A percentile compares a stretch with the other conserved stretches of the same genome.
Evolutionary conservation across 2,329 filamentous ascomycete species (phyloP).

Genomic region (Tolypocladium endophyticum): DNA sequence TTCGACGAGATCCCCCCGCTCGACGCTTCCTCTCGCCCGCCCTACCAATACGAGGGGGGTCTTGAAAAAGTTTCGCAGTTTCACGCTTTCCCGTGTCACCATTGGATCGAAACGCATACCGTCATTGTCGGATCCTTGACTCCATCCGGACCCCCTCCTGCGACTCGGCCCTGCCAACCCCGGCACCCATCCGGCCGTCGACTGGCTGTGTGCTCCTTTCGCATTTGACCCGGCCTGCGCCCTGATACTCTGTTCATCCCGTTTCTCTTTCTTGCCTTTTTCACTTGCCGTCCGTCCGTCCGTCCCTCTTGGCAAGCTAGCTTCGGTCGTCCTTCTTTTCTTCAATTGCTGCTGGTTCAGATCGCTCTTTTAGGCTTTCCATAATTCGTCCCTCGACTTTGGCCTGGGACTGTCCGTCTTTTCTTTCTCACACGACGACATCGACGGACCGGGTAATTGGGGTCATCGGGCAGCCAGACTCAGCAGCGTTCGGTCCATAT

Average conservation of each 20-base stretch:
- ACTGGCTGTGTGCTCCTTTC: background rate
- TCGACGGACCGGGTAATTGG: background rate
- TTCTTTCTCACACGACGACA: background rate
- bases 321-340: conserved; percentile 9
- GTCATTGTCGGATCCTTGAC: background rate
- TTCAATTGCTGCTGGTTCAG: conserved; percentile 47
- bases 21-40: background rate
- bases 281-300: background rate
- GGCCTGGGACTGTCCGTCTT: background rate
- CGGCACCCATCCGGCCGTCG: background rate
- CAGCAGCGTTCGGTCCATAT: background rate
- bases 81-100: background rate
- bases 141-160: background rate
- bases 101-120: background rate
- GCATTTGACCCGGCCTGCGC: background rate
- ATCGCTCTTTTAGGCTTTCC: conserved; percentile 25
- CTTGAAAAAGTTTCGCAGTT: background rate
- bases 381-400: background rate
- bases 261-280: background rate
- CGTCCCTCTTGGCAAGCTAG: background rate
- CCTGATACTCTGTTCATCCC: background rate
- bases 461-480: background rate
- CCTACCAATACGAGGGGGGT: background rate
- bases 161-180: background rate
- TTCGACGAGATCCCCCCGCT: too few species aligned